Base-by-base conservation (phyloP, 1,284 basidiomycete genomes). In the Cutaneotrichosporon cyanovorans region DNA sequence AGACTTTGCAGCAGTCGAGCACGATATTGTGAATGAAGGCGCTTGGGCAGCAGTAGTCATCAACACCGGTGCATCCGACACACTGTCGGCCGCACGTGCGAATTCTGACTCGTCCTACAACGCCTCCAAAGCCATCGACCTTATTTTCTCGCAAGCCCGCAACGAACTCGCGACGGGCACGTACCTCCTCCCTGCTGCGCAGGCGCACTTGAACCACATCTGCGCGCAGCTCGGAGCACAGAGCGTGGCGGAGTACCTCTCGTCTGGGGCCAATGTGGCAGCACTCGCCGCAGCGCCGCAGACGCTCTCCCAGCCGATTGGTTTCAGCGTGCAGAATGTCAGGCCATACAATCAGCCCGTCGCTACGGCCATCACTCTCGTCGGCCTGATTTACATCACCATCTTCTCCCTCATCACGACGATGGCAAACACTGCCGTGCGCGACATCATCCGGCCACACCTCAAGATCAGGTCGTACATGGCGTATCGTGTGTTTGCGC, bases 341-440 rank as follows among this genome's bases (percentile, higher is more conserved):
- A 72, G 79, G 28, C 83, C 84, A 0, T 87, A 84, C 60, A 56
- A 66, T 47, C 72, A 79, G 33, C 78, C 83, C 20, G 85, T 85
- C 5, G 84, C 84, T 1, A 74, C 78, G 10, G 87, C 85, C 0
- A 77, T 81, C 37, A 77, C 80, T 34, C 84, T 83, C 50, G 84
- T 87, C 21, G 86, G 69, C 18, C 55, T 66, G 16, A 71, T 87
- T 50, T 88, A 86, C 71, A 72, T 84, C 37, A 70, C 80, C 44
- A 85, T 87, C 50, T 66, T 72, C 51, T 46, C 60, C 6, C 61
- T 62, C 49, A 47, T 62, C 47, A 54, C 74, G 61, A 74, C 75
- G 20, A 73, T 78, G 63, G 63, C 48, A 63, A 74, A 66, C 51
- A 72, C 58, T 25, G 71, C 68, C 11, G 73, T 72, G 1, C 66